Evolutionary conservation across 2,329 filamentous ascomycete species (phyloP).

Genomic region (Ophiostoma sp.): DNA sequence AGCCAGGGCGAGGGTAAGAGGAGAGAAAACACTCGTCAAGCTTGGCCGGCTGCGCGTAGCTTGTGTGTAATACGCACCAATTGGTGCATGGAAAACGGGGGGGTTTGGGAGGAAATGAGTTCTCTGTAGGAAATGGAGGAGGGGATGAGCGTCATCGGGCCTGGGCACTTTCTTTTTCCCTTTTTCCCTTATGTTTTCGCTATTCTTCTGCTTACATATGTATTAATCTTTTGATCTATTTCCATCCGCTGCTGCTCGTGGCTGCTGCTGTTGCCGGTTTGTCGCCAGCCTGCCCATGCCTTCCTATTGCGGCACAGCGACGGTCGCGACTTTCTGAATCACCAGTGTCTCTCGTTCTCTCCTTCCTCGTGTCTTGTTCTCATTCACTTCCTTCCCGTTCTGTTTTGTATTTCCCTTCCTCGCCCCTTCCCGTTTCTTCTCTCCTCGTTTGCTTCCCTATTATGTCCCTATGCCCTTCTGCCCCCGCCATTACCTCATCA

Average conservation of each 20-base stretch:
- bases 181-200: not conserved
- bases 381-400: not conserved
- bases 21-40: not conserved
- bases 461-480: not conserved
- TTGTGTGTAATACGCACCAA: no score
- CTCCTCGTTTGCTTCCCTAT: not conserved
- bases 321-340: not conserved
- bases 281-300: not conserved
- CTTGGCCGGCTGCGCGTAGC: no score
- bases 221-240: not conserved
- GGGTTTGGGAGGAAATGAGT: not conserved
- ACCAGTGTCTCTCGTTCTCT: not conserved
- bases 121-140: not conserved
- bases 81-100: no score
- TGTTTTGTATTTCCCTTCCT: not conserved
- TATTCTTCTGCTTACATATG: not conserved
- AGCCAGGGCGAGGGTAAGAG: not conserved
- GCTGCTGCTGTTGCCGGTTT: not conserved
- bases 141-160: constrained; percentile 9
- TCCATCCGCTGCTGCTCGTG: not conserved
- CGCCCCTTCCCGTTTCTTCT: not conserved
- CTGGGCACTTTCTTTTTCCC: not conserved
- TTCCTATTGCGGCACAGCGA: constrained; percentile 4
- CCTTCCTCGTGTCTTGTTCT: not conserved
- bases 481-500: constrained; percentile 11